These are phyloP conservation scores for Globisporangium sylvaticum DNA, from an alignment of 352 stramenopile species.

Conservation along the genomic window DNA sequence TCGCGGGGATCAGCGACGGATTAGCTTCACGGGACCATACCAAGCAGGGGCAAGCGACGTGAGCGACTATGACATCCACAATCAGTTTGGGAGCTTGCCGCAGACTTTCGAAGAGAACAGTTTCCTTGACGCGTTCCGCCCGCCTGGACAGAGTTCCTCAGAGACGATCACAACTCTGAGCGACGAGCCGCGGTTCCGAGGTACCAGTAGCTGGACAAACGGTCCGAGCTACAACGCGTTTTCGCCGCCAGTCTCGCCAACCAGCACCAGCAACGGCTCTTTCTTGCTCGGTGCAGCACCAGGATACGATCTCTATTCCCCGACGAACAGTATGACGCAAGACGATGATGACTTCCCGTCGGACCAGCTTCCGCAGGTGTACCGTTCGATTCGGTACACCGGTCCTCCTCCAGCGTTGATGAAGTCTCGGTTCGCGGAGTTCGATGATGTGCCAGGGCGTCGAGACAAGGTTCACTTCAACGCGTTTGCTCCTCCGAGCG, in stretches of 20 bases:
- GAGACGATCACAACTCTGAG: constrained; percentile 14
- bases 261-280: constrained; percentile 21
- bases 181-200: constrained; percentile 8
- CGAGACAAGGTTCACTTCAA: constrained; percentile 78
- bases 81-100: constrained; percentile 10
- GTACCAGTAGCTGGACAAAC: neutral
- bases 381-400: constrained; percentile 61
- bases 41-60: constrained; percentile 13
- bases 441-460: constrained; percentile 34
- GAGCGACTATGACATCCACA: constrained; percentile 16
- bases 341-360: constrained; percentile 46
- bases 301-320: constrained; percentile 50
- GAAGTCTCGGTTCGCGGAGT: constrained; percentile 25
- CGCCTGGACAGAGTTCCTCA: constrained; percentile 14
- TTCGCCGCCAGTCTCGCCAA: constrained; percentile 35
- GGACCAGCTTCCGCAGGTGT: constrained; percentile 69
- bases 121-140: constrained; percentile 9
- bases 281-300: constrained; percentile 15
- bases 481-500: constrained; percentile 59
- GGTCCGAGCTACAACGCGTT: constrained; percentile 39
- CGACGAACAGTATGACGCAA: constrained; percentile 44
- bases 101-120: constrained; percentile 15
- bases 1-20: constrained; percentile 5
- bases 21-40: constrained; percentile 14
- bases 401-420: constrained; percentile 20